Base-by-base conservation (phyloP, 768 basidiomycete genomes). In the Suillus variegatus region DNA sequence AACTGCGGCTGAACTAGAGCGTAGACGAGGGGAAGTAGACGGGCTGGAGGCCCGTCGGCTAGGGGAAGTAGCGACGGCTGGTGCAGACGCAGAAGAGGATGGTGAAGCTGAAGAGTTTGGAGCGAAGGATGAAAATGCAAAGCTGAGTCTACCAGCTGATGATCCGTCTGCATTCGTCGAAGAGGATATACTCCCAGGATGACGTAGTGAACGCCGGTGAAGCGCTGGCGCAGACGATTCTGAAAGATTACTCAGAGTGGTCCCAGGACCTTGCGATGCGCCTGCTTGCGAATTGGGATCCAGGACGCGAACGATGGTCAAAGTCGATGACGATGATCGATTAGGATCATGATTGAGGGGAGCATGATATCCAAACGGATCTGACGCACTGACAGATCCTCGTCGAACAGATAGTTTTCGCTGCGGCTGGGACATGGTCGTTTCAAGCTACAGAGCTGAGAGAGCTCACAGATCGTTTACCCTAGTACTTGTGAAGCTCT, bases 221-320 rank as follows among this genome's bases (percentile, higher is more conserved):
- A 60, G 51, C 60, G 63, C 71, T 66, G 69, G 69, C 64, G 74
- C 52, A 58, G 67, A 74, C 36, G 58, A 74, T 62, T 71, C 77
- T 62, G 64, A 74, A 51, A 66, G 72, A 68, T 69, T 76, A 57
- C 70, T 57, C 28, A 25, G 6, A 43, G 10, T 20, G 28, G 25
- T 32, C 22, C 12, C 51, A 38, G n/a, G 12, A n/a, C 54, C n/a
- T 28, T 41, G 41, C n/a, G 66, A 52, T 35, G 65, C 60, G 10
- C 47, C 66, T 60, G 56, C 71, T 25, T 71, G 73, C 44, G 70
- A 13, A 74, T 38, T 66, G 71, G 67, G 72, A 74, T 76, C 75
- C 60, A 73, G 76, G 61, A 92, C 87, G 63, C 89, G 88, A 32
- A 93, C 88, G 77, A 94, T 93, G 60, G 91, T 92, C 47, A 93